Evolutionary conservation across 805 yeast genomes (phyloP).

Genomic region (Ogataea haglerorum): DNA sequence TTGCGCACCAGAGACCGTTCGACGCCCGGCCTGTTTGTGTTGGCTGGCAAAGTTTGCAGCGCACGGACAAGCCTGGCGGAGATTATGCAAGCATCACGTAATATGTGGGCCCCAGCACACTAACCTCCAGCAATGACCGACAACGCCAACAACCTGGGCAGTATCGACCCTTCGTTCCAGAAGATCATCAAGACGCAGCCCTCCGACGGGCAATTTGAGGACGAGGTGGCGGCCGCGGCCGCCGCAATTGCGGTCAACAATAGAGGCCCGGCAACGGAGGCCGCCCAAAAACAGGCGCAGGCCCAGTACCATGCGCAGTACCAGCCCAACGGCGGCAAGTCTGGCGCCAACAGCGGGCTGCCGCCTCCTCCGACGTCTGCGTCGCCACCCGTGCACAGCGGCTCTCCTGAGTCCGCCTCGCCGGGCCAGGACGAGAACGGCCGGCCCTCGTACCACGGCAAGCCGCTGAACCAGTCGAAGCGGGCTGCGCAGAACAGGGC

Average conservation of each 20-base stretch:
- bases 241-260: slow-evolving; percentile 30
- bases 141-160: slow-evolving; percentile 9
- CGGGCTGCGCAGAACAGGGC: slow-evolving; percentile 90
- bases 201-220: slow-evolving; percentile 7
- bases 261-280: neutral
- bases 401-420: slow-evolving; percentile 7
- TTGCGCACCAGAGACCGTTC: too few species aligned
- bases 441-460: slow-evolving; percentile 27
- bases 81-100: slow-evolving; percentile 16
- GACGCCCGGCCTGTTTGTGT: neutral
- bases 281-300: neutral
- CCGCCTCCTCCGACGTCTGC: slow-evolving; percentile 11
- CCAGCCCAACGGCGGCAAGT: slow-evolving; percentile 5
- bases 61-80: neutral
- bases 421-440: slow-evolving; percentile 21
- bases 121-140: slow-evolving; percentile 16
- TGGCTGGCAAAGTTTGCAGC: neutral
- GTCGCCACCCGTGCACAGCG: neutral
- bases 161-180: slow-evolving; percentile 24
- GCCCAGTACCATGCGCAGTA: slow-evolving; percentile 3
- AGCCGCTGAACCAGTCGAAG: slow-evolving; percentile 60
- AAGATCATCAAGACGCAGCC: slow-evolving; percentile 15
- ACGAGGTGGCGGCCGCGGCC: slow-evolving; percentile 32
- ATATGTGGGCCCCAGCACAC: slow-evolving; percentile 6
- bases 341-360: slow-evolving; percentile 10